A percentile compares a stretch with the other conserved stretches of the same genome.
Conservation (phyloP, 225 moss, liverwort and hornwort species). For the Lunularia cruciata region DNA sequence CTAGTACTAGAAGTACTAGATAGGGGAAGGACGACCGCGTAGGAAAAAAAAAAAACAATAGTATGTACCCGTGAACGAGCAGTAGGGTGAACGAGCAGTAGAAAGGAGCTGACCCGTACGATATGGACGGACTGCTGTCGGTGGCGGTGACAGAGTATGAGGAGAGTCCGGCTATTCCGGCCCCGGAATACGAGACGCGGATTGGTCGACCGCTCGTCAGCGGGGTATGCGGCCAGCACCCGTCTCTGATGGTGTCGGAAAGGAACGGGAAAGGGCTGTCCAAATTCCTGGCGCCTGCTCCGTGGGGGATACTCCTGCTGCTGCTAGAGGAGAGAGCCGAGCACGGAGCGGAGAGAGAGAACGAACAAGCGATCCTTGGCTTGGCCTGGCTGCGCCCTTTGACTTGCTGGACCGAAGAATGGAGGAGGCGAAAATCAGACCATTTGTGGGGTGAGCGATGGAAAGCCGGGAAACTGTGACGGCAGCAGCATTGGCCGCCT, state of each 20-base stretch:
- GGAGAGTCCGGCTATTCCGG: background rate
- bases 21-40: background rate
- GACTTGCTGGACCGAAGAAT: no score
- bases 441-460: no score
- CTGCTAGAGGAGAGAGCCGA: background rate
- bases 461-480: no score
- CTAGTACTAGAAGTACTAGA: background rate
- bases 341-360: background rate
- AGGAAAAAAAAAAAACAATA: no score
- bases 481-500: no score
- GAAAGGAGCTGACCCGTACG: background rate
- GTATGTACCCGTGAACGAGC: no score
- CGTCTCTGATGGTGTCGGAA: background rate
- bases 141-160: background rate
- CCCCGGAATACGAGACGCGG: background rate
- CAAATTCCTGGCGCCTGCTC: background rate
- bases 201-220: background rate
- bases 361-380: no score
- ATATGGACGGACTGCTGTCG: background rate
- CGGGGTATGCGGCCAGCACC: background rate
- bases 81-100: background rate
- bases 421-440: no score
- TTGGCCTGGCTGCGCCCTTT: no score
- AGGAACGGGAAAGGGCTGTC: background rate
- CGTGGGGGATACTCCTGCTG: constrained; percentile 1